phyloP scores from a whole-genome alignment of 371 early-diverging fungal species.

The Mucor circinelloides region DNA sequence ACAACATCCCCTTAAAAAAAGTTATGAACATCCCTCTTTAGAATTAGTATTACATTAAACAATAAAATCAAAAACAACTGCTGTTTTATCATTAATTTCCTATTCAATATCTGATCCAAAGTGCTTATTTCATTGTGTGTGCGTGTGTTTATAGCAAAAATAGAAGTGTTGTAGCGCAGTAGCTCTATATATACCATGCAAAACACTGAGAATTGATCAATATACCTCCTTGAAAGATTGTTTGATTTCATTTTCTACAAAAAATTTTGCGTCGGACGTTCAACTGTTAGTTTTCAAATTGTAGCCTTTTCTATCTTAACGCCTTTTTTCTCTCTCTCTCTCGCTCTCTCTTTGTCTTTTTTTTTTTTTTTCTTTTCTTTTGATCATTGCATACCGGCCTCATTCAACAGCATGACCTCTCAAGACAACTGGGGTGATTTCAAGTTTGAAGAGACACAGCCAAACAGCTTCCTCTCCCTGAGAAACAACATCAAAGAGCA shows the following conservation, averaged over 20 bases:
- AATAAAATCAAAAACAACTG: background rate
- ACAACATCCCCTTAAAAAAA: background rate
- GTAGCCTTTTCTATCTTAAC: background rate
- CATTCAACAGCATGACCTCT: background rate
- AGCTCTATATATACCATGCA: too few species aligned
- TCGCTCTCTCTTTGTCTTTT: too few species aligned
- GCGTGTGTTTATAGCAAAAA: too few species aligned
- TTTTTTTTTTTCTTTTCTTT: background rate
- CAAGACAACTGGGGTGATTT: slow-evolving; percentile 17
- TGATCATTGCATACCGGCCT: background rate
- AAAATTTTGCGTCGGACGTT: background rate
- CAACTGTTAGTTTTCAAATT: background rate
- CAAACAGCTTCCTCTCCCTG: slow-evolving; percentile 3
- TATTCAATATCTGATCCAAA: background rate
- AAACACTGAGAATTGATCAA: too few species aligned
- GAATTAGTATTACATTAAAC: background rate
- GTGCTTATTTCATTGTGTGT: background rate
- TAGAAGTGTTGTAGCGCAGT: too few species aligned
- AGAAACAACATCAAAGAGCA: slow-evolving; percentile 29
- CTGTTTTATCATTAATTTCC: background rate
- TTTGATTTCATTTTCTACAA: background rate
- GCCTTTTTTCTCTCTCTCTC: too few species aligned
- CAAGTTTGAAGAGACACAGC: slow-evolving; percentile 16
- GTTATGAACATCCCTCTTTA: background rate
- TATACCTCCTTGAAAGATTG: too few species aligned